Percentiles rank a stretch among this genome's conserved stretches.
Evolutionary conservation across 2,329 filamentous ascomycete species (phyloP).

Genomic region (Coniella lustricola): DNA sequence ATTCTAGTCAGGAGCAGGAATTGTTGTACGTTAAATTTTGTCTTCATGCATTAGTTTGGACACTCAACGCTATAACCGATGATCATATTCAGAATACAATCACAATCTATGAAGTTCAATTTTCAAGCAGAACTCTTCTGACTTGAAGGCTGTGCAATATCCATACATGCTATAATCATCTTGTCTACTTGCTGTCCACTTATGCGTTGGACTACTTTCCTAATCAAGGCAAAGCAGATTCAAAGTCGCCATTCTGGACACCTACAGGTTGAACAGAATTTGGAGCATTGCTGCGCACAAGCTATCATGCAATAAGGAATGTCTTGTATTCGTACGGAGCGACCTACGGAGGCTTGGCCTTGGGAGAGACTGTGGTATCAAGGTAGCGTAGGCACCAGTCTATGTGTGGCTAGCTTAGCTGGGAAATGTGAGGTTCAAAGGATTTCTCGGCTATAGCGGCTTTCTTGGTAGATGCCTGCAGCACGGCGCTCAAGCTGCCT

Average conservation of each 20-base stretch:
- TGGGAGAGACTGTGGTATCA: constrained; percentile 20
- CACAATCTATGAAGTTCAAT: too few relatives aligned
- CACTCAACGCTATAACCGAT: too few relatives aligned
- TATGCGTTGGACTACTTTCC: constrained; percentile 24
- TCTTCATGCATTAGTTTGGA: too few relatives aligned
- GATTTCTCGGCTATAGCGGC: constrained; percentile 26
- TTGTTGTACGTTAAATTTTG: too few relatives aligned
- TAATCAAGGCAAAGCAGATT: constrained; percentile 25
- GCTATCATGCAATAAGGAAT: constrained; percentile 34
- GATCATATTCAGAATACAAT: too few relatives aligned
- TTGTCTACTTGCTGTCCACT: constrained; percentile 25
- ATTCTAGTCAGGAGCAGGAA: too few relatives aligned
- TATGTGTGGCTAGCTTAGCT: constrained; percentile 28
- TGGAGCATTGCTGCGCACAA: constrained; percentile 24
- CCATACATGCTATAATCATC: constrained; percentile 26
- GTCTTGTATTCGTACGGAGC: constrained; percentile 33
- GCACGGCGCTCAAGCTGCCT: constrained; percentile 28
- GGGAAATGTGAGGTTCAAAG: constrained; percentile 24
- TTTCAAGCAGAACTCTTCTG: too few relatives aligned
- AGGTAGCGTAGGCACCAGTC: constrained; percentile 33
- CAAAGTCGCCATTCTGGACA: constrained; percentile 26
- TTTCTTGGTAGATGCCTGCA: constrained; percentile 26
- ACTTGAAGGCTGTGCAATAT: too few relatives aligned
- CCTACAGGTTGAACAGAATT: constrained; percentile 28
- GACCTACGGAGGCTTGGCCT: constrained; percentile 32